These are phyloP conservation scores for Waitea zeae DNA, from an alignment of 1,284 basidiomycete genomes.

Conservation along the genomic window DNA sequence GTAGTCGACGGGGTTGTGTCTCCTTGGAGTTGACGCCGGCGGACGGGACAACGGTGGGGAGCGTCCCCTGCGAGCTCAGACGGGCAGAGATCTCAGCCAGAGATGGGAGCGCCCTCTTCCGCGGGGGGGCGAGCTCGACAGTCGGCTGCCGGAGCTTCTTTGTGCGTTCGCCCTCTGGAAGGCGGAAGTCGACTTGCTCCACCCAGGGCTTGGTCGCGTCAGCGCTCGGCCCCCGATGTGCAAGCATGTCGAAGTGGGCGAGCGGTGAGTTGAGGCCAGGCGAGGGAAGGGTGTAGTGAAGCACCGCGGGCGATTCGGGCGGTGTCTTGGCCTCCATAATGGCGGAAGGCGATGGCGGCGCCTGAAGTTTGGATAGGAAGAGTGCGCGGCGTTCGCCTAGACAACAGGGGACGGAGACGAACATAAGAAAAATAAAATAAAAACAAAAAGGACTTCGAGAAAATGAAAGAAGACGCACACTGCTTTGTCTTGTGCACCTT, in stretches of 20 bases:
- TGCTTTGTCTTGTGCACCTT: slow-evolving; percentile 61
- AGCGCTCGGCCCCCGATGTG: slow-evolving; percentile 16
- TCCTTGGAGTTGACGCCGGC: slow-evolving; percentile 7
- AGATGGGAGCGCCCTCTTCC: slow-evolving; percentile 31
- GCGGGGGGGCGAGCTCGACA: slow-evolving; percentile 7
- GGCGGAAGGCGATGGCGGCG: slow-evolving; percentile 43
- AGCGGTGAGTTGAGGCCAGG: slow-evolving; percentile 47
- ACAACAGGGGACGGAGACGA: slow-evolving; percentile 4
- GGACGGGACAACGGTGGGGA: neutral
- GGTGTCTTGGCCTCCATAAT: slow-evolving; percentile 41
- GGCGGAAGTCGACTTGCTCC: slow-evolving; percentile 48
- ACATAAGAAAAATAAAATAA: slow-evolving; percentile 3
- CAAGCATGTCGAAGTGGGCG: slow-evolving; percentile 34
- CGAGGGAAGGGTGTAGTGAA: slow-evolving; percentile 51
- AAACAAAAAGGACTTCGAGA: no score
- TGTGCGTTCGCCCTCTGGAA: slow-evolving; percentile 13
- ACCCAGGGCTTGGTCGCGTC: slow-evolving; percentile 28
- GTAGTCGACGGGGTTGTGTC: slow-evolving; percentile 14
- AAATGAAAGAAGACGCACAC: slow-evolving; percentile 23
- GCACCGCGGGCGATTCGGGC: slow-evolving; percentile 50
- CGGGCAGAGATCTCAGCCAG: slow-evolving; percentile 60
- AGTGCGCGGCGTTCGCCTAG: slow-evolving; percentile 54
- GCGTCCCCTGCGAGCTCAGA: slow-evolving; percentile 21
- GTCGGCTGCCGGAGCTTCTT: slow-evolving; percentile 6
- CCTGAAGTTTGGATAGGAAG: slow-evolving; percentile 56